A percentile compares a stretch with the other conserved stretches of the same genome.
Evolutionary conservation across 192 early-diverging fungal species (phyloP).

Genomic region (Entomortierella parvispora): DNA sequence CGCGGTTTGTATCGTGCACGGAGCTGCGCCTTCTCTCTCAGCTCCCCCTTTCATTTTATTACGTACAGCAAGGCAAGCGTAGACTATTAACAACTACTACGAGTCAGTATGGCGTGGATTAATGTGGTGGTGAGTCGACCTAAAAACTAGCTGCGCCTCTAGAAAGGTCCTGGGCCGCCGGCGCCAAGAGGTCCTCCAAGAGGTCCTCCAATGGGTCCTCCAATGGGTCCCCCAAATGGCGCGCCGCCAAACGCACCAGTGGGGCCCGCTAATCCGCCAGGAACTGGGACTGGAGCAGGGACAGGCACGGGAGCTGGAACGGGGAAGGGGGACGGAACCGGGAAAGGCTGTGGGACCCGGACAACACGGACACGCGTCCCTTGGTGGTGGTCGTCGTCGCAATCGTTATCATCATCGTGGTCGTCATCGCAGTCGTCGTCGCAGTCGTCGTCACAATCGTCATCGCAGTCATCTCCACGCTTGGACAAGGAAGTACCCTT

Average conservation of each 20-base stretch:
- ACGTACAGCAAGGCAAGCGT: too few relatives aligned
- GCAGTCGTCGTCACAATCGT: constrained; percentile 9
- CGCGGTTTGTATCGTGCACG: too few relatives aligned
- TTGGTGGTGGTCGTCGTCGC: background rate
- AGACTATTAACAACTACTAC: too few relatives aligned
- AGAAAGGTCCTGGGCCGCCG: constrained; percentile 7
- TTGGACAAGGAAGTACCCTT: background rate
- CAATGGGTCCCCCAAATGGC: constrained; percentile 9
- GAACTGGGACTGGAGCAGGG: background rate
- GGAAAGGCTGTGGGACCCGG: constrained; percentile 1
- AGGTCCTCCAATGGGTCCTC: background rate
- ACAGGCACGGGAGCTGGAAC: constrained; percentile 10
- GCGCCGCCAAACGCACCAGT: constrained; percentile 5
- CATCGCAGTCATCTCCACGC: background rate
- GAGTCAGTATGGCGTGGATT: too few relatives aligned
- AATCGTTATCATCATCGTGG: background rate
- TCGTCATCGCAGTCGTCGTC: constrained; percentile 2
- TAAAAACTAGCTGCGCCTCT: background rate
- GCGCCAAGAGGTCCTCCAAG: constrained; percentile 10
- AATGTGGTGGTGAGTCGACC: too few relatives aligned
- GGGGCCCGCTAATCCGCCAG: background rate
- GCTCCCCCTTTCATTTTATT: too few relatives aligned
- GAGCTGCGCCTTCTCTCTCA: too few relatives aligned
- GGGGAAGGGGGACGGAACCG: constrained; percentile 4
- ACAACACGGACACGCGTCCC: background rate